A percentile compares a stretch with the other conserved stretches of the same genome.
Conservation (phyloP, 140 eudicot genomes). For the Cichorium intybus region DNA sequence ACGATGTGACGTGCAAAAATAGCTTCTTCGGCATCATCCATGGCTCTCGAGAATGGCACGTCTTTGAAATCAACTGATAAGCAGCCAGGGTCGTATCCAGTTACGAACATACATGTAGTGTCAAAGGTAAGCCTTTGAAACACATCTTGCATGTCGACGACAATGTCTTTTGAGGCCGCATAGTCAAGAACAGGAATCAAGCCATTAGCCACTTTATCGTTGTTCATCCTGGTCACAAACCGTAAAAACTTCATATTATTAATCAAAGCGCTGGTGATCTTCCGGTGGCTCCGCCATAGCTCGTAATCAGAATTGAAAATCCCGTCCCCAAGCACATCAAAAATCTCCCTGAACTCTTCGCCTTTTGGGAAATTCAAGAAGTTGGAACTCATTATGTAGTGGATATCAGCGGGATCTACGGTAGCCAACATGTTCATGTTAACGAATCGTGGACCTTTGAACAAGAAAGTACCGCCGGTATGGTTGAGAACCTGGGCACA, state of each 20-base stretch:
- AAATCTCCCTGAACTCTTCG: slow-evolving; percentile 46
- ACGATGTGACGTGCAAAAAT: slow-evolving; percentile 46
- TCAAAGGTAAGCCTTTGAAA: slow-evolving; percentile 69
- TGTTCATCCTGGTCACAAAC: slow-evolving; percentile 33
- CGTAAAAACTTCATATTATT: slow-evolving; percentile 38
- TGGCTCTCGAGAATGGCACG: slow-evolving; percentile 60
- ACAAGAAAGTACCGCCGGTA: slow-evolving; percentile 48
- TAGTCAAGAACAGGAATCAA: slow-evolving; percentile 53
- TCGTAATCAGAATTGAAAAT: slow-evolving; percentile 59
- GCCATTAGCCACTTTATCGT: slow-evolving; percentile 43
- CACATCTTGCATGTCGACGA: slow-evolving; percentile 70
- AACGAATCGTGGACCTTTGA: slow-evolving; percentile 59
- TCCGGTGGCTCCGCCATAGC: slow-evolving; percentile 55
- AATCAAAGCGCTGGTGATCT: slow-evolving; percentile 41
- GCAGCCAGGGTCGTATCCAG: slow-evolving; percentile 60
- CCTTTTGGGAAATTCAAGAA: slow-evolving; percentile 63
- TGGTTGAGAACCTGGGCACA: slow-evolving; percentile 20
- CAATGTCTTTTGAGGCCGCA: slow-evolving; percentile 4
- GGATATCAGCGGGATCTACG: slow-evolving; percentile 50
- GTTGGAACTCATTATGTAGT: slow-evolving; percentile 51
- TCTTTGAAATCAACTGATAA: slow-evolving; percentile 43
- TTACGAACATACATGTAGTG: slow-evolving; percentile 44
- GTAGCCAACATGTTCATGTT: slow-evolving; percentile 58
- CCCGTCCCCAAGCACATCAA: slow-evolving; percentile 64
- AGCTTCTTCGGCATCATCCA: slow-evolving; percentile 59